Conservation (phyloP, 1,284 basidiomycete species). For the Polyporus tsugae region DNA sequence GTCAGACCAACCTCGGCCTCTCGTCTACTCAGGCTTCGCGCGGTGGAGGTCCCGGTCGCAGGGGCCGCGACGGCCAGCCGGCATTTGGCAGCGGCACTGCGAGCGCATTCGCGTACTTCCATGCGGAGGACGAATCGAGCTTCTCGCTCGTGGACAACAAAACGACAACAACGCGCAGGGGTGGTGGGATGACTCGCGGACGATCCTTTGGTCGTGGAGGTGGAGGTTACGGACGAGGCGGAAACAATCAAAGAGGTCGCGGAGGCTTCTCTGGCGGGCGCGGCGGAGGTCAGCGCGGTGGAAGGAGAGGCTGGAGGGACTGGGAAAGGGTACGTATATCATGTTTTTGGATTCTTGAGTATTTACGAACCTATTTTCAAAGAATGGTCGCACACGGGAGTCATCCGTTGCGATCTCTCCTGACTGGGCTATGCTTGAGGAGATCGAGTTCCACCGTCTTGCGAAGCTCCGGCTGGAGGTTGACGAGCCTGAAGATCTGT, state of each 20-base stretch:
- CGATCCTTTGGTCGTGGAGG: slow-evolving; percentile 57
- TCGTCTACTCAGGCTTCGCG: slow-evolving; percentile 59
- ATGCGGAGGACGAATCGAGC: slow-evolving; percentile 97
- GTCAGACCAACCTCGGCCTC: slow-evolving; percentile 62
- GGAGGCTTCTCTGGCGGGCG: slow-evolving; percentile 50
- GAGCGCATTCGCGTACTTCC: slow-evolving; percentile 97
- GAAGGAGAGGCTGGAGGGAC: slow-evolving; percentile 88
- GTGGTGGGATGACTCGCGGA: slow-evolving; percentile 68
- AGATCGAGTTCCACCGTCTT: slow-evolving; percentile 96
- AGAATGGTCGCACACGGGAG: slow-evolving; percentile 92
- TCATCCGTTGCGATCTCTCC: slow-evolving; percentile 93
- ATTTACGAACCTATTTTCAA: neutral
- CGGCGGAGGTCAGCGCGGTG: slow-evolving; percentile 64
- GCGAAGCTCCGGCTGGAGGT: slow-evolving; percentile 93
- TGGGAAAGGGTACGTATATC: slow-evolving; percentile 85
- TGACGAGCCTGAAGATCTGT: slow-evolving; percentile 90
- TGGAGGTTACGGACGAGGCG: slow-evolving; percentile 50
- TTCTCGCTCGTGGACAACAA: slow-evolving; percentile 98
- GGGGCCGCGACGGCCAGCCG: slow-evolving; percentile 71
- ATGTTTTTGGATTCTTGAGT: neutral
- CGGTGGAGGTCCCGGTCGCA: slow-evolving; percentile 53
- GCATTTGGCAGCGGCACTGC: slow-evolving; percentile 86
- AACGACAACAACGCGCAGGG: slow-evolving; percentile 67
- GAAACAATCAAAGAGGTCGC: slow-evolving; percentile 50
- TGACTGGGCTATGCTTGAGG: slow-evolving; percentile 95